Percentiles rank a stretch among this genome's conserved stretches.
Evolutionary conservation across 106 monocot species (phyloP).

Genomic region (Dendrobium chrysotoxum): DNA sequence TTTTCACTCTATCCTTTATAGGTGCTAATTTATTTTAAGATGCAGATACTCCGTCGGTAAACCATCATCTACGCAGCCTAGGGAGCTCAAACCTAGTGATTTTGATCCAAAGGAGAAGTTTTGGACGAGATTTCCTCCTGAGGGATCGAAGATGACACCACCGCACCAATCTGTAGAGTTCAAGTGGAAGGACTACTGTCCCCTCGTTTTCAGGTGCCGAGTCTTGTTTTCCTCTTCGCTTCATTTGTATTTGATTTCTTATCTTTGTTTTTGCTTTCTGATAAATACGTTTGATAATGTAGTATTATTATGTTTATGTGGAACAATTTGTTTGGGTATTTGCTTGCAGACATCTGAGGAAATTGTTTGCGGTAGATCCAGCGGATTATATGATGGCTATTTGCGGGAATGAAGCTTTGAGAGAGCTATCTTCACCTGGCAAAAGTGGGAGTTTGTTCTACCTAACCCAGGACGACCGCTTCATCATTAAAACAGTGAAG

Average conservation of each 20-base stretch:
- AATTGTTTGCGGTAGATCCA: slow-evolving; percentile 71
- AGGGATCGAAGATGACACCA: slow-evolving; percentile 82
- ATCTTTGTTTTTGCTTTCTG: too few relatives aligned
- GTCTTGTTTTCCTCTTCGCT: background rate
- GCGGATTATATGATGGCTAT: slow-evolving; percentile 89
- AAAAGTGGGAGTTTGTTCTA: slow-evolving; percentile 95
- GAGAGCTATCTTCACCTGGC: slow-evolving; percentile 88
- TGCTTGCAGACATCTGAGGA: slow-evolving; percentile 54
- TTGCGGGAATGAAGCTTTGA: slow-evolving; percentile 78
- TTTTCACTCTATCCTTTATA: background rate
- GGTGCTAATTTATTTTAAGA: background rate
- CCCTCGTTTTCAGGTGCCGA: slow-evolving; percentile 74
- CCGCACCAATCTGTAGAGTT: slow-evolving; percentile 75
- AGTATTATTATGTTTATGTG: background rate
- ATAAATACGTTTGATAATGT: too few relatives aligned
- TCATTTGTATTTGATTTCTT: too few relatives aligned
- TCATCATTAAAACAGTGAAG: slow-evolving; percentile 92
- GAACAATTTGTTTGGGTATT: too few relatives aligned
- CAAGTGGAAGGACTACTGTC: slow-evolving; percentile 92
- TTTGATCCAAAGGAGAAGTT: slow-evolving; percentile 82
- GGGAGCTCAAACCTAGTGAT: slow-evolving; percentile 50
- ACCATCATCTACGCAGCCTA: slow-evolving; percentile 29
- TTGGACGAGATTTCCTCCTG: slow-evolving; percentile 87
- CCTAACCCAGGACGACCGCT: slow-evolving; percentile 83
- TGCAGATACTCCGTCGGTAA: slow-evolving; percentile 78